Base-by-base conservation (phyloP, 441 rosid species). In the Populus hybrid region DNA sequence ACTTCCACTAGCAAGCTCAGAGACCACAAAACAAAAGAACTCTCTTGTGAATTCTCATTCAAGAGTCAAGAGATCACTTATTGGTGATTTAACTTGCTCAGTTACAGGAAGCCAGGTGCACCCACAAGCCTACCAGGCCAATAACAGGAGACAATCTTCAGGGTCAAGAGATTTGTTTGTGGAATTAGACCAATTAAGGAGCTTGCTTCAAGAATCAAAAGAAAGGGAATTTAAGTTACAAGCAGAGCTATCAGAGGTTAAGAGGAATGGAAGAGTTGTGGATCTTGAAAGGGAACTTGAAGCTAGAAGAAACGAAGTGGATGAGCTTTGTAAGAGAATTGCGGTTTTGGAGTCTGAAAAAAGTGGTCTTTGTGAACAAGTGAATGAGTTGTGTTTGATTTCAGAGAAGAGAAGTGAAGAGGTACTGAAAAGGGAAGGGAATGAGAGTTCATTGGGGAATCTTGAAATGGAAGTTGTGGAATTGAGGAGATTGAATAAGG, bases 151-250 rank as follows among this genome's bases (percentile, higher is more conserved):
- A 40, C 92, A 90, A 64, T 85, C 91, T 34, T 90, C 92, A 2
- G 93, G 95, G 67, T 90, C 96, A 23, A 80, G 89, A 0, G 94
- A 91, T 80, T 80, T 91, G 83, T 90, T 91, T 76, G 80, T 82
- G 8, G 92, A 91, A 73, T 72, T 91, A 71, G 96, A 91, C 82
- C 89, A 90, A 26, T 76, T 90, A 24, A 86, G 94, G 81, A 81
- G 82, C 81, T 85, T 91, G 83, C 89, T 91, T 79, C 92, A 87
- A 40, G 96, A 91, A 69, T 90, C 94, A 0, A 91, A 89, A 78
- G 91, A 91, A 23, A 87, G 96, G 83, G 96, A 91, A 81, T 80
- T 79, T 18, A 80, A 90, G 83, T 86, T 91, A 35, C 96, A 91
- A 70, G 87, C 82, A 0, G 92, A 89, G 83, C 59, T 91, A 28